Base-by-base conservation (phyloP, 768 basidiomycete genomes). In the Rubroboletus pulcherrimus region DNA sequence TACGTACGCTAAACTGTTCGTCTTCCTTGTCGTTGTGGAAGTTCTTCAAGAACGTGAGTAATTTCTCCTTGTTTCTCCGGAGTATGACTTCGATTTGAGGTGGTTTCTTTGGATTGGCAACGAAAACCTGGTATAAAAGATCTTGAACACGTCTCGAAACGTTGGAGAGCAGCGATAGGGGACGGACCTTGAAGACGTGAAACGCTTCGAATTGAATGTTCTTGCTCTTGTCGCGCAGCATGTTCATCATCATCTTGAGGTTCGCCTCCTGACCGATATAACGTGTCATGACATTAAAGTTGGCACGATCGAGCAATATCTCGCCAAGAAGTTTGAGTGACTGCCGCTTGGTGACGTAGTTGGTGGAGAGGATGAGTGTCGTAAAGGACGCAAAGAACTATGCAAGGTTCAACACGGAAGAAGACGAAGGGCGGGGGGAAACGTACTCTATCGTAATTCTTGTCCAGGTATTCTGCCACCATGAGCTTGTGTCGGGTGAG, bases 201-300 rank as follows among this genome's bases (percentile, higher is more conserved):
- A 99, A 99, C 3, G 97, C 96, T 71, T 99, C 97, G 54, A 98
- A 99, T 72, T 99, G 97, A 44, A 99, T 98, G 73, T 99, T 99
- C 80, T 93, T 92, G 81, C 95, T 98, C 82, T 95, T 97, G 71
- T 98, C 93, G 58, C 95, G 83, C 53, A 99, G 78, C 53, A 98
- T 81, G 73, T 98, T 98, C 97, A 99, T 99, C 93, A 99, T 97
- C 88, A 96, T 92, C 86, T 98, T 98, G 60, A 99, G 80, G 71
- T 98, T 99, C 30, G 86, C 88, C 68, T 98, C 97, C 66, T 87
- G 87, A 9, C 92, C 84, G 63, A 99, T 99, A 70, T 98, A 99
- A 7, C 88, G 83, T 0, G 97, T 98, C 97, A 99, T 99, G 67
- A 98, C 92, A 62, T 81, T 93, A 78, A 98, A 98, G 73, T 99